Base-by-base conservation (phyloP, 441 rosid species). In the Lepidium campestre region DNA sequence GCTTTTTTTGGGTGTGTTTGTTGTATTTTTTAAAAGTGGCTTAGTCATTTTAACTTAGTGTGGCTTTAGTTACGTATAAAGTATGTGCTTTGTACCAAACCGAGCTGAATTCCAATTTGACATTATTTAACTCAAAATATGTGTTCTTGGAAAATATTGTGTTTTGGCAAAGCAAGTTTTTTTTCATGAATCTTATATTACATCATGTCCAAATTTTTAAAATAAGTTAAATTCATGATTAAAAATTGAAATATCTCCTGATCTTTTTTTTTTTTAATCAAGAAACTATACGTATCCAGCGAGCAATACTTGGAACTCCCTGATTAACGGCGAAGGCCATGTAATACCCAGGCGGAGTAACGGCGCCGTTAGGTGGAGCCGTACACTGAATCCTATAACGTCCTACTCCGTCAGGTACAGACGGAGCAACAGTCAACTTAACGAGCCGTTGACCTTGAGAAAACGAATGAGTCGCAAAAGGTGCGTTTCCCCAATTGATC, bases 401-500 rank as follows among this genome's bases (percentile, higher is more conserved):
- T 10, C 83, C 80, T 7, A 7, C 44, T 5, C 59, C 66, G 32
- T 74, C 86, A 2, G 86, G 81, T 22, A 78, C 40, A 2, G 89
- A 61, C 12, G 88, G 79, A 3, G 73, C 54, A 49, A 84, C 92
- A 6, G 68, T 79, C 68, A 86, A 62, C 70, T 83, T 86, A 10
- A 86, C 82, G 37, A 86, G 35, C 32, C 88, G 77, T 69, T 86
- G 92, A 23, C 92, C 92, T 48, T 86, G 88, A n/a, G 89, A 83
- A 55, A 81, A 84, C 4, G 89, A 86, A 58, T 86, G 92, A 0
- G 88, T 86, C 0, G 92, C 73, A 32, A 84, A 86, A 19, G 92
- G 88, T 35, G 89, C 88, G 45, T 76, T 86, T 48, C 78, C 90
- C 69, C 80, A 67, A 40, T 86, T 89, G 4, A 89, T 77, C 65